Evolutionary conservation across 2,329 filamentous ascomycete species (phyloP).

Genomic region (Alternaria triticimaculans): DNA sequence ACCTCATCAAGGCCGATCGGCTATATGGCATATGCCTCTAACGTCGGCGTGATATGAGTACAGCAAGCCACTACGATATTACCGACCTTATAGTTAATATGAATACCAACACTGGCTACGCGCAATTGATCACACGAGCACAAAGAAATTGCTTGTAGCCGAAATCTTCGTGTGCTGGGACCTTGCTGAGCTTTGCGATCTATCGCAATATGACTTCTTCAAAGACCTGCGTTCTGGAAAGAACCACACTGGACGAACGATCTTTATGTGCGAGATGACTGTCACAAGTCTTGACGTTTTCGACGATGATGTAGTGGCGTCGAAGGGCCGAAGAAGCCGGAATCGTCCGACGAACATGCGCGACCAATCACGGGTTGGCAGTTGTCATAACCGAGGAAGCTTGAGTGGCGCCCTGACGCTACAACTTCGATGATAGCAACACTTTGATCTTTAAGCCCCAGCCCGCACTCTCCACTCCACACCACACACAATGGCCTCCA

Average conservation of each 20-base stretch:
- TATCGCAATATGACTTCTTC: neutral
- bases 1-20: neutral
- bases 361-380: slow-evolving; percentile 10
- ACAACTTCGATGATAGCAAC: slow-evolving; percentile 35
- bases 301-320: slow-evolving; percentile 18
- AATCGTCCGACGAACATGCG: slow-evolving; percentile 15
- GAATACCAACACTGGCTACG: neutral
- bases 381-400: slow-evolving; percentile 24
- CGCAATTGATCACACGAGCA: slow-evolving; percentile 9
- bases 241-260: neutral
- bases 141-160: neutral
- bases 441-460: slow-evolving; percentile 26
- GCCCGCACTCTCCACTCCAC: slow-evolving; percentile 36
- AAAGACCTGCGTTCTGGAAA: neutral
- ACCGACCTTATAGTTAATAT: neutral
- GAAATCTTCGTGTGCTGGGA: neutral
- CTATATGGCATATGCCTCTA: neutral
- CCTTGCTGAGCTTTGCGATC: neutral
- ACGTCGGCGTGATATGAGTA: neutral
- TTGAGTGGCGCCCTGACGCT: slow-evolving; percentile 17
- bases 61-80: neutral
- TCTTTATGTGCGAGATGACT: slow-evolving; percentile 6
- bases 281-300: slow-evolving; percentile 19
- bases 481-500: slow-evolving; percentile 45
- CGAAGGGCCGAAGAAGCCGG: slow-evolving; percentile 17